Conservation (phyloP, 225 moss, liverwort and hornwort genomes). For the Thuidium tamariscinum region DNA sequence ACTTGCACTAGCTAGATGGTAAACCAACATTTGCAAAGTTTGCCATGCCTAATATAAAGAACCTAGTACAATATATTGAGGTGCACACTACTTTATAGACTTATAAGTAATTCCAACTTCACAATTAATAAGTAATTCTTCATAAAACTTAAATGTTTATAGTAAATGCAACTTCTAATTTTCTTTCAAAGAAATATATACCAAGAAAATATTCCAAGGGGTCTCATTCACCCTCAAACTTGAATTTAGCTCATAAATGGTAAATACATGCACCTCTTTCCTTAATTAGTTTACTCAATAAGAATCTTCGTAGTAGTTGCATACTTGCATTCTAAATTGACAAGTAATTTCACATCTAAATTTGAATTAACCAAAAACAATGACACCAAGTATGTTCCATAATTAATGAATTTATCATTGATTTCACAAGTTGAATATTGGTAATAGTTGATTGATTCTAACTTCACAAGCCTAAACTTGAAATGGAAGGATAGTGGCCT, state of each 20-base stretch:
- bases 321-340: neutral
- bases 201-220: neutral
- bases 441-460: too few species aligned
- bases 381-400: neutral
- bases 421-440: too few species aligned
- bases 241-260: neutral
- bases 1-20: too few species aligned
- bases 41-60: neutral
- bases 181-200: neutral
- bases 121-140: neutral
- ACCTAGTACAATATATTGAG: neutral
- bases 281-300: neutral
- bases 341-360: neutral
- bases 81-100: neutral
- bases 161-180: fast-evolving
- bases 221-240: neutral
- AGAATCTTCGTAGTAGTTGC: neutral
- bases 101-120: neutral
- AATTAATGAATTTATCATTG: neutral
- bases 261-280: neutral
- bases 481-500: too few species aligned
- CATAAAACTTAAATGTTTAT: fast-evolving
- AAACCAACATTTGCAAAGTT: too few species aligned
- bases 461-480: too few species aligned
- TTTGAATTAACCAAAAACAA: neutral